Base-by-base conservation (phyloP, 257 asterid species). In the Thymus quinquecostatus region DNA sequence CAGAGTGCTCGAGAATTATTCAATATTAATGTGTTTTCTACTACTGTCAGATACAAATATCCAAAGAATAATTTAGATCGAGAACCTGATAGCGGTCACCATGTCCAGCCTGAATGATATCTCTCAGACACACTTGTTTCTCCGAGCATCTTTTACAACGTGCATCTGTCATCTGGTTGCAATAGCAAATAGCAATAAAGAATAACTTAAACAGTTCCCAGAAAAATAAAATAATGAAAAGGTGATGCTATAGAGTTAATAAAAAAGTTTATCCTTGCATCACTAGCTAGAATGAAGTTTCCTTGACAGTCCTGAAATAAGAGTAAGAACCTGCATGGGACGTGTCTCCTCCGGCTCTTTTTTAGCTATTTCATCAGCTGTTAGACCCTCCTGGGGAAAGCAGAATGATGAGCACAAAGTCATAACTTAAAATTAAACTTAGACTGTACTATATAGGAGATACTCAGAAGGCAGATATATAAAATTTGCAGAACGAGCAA, bases 121-220 rank as follows among this genome's bases (percentile, higher is more conserved):
- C 91, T n/a, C 58, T 73, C 76, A 93, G 73, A 32, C 88, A 91
- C 61, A 87, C 98, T 80, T 81, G 78, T 73, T 84, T 91, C 85
- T 82, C 88, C 8, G 48, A 60, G 82, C 98, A 93, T 79, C 86
- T 85, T 64, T 69, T 78, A 84, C 98, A 93, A 40, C 87, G 92
- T 75, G 96, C 97, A 85, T 87, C 89, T 8, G 92, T 89, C 98
- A 91, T 93, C 98, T 86, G 89, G 32, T 11, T 47, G 70, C 38
- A 64, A 75, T 21, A 69, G 68, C 10, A 65, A 33, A 48, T 55
- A 70, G n/a, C 41, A 57, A 48, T 29, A n/a, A 61, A 27, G 47
- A 40, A 61, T 33, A 32, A 28, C 9, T 33, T 7, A 67, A 14
- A 36, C 21, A 10, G 34, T 38, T 29, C 11, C 50, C 11, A 43